These are phyloP conservation scores for Penicillium sp. DNA, from an alignment of 2,329 filamentous ascomycete genomes.

Conservation along the genomic window DNA sequence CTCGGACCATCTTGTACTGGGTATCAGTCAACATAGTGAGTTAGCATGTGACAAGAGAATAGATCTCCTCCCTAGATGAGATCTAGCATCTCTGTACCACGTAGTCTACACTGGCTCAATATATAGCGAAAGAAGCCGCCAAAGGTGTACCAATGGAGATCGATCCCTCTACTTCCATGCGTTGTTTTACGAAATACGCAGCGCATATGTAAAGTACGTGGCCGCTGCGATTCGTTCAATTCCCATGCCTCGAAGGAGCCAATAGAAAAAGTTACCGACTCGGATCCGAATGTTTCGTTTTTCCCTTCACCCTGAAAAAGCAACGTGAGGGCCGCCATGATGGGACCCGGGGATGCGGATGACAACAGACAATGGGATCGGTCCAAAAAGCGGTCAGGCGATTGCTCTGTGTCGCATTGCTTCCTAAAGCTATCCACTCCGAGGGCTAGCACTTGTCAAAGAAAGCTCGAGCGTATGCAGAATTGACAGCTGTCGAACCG, in stretches of 20 bases:
- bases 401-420: neutral
- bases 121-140: neutral
- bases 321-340: neutral
- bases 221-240: neutral
- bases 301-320: neutral
- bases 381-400: constrained; percentile 12
- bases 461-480: neutral
- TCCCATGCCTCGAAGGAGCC: neutral
- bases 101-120: neutral
- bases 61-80: neutral
- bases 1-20: neutral
- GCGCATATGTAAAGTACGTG: constrained; percentile 10
- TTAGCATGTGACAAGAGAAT: neutral
- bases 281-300: neutral
- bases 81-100: neutral
- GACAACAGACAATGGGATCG: constrained; percentile 3
- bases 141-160: constrained; percentile 13
- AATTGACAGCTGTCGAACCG: constrained; percentile 10
- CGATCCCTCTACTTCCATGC: constrained; percentile 15
- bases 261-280: neutral
- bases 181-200: neutral
- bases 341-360: neutral
- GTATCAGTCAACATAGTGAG: neutral
- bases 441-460: neutral
- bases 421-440: neutral